Base-by-base conservation (phyloP, 176 grass and related monocot genomes). In the Carex littledalei region DNA sequence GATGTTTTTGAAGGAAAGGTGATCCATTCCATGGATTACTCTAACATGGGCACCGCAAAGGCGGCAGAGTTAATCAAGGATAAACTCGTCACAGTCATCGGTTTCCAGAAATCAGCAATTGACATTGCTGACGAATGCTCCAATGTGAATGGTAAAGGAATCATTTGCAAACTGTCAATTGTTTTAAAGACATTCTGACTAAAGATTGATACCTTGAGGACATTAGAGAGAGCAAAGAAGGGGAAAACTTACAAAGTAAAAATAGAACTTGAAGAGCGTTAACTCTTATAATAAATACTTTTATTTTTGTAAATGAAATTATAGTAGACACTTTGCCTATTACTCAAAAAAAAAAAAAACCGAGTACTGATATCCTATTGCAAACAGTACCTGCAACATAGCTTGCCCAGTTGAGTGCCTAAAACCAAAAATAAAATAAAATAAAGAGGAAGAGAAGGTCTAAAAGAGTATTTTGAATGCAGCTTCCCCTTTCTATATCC, bases 1-100 rank as follows among this genome's bases (percentile, higher is more conserved):
- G 89, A 92, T 14, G 86, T 70, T 37, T 97, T 97, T 86, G 49
- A 63, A 0, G 92, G 94, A 4, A 81, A 61, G n/a, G 88, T 91
- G 70, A 85, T 97, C 10, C 90, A 92, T 76, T 89, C 88, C 84
- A 90, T 89, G 92, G 91, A 97, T 13, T 37, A 86, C 53, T 22
- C 61, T 20, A 63, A 77, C 57, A 89, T 89, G 84, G 84, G 67
- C 17, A 73, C 55, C 0, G 65, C 9, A 11, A 80, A 70, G 12
- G 80, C 71, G 3, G 14, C 31, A 7, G 21, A 87, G 6, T 54
- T 89, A 39, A 12, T 53, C 78, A 80, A 80, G 37, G 52, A 68
- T 74, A 84, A 90, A 84, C 76, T 64, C 8, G 82, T 87, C 7
- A 87, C 82, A 0, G 86, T 90, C 7, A 76, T 87, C 17, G 86